phyloP scores from a whole-genome alignment of 768 basidiomycete species.

The Tylopilus rubrobrunneus region DNA sequence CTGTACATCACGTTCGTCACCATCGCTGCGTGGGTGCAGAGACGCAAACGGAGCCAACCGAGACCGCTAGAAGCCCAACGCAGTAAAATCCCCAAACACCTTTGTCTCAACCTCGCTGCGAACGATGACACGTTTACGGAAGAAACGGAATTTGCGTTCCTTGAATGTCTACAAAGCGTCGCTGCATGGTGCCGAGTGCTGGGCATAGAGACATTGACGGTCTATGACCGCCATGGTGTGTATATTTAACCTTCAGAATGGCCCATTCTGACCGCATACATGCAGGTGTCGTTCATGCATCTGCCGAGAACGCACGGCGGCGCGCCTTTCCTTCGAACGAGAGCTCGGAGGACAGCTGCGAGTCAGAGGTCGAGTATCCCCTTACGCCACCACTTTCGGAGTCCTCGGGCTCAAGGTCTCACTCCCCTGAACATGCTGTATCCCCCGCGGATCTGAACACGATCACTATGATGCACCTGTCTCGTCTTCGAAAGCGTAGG shows the following conservation, averaged over 20 bases:
- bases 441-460: conserved; percentile 11
- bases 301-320: conserved; percentile 40
- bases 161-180: conserved; percentile 50
- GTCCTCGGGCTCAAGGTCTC: conserved; percentile 58
- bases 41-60: conserved; percentile 37
- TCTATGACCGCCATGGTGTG: conserved; percentile 73
- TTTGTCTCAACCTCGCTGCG: conserved; percentile 61
- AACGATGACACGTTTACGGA: conserved; percentile 35
- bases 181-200: conserved; percentile 59
- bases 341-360: conserved; percentile 33
- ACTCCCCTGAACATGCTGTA: conserved; percentile 46
- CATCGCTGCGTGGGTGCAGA: conserved; percentile 39
- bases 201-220: conserved; percentile 61
- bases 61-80: conserved; percentile 49
- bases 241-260: conserved; percentile 1
- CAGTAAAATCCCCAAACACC: conserved; percentile 57
- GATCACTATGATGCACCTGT: conserved; percentile 18
- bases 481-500: conserved; percentile 19
- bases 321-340: conserved; percentile 30
- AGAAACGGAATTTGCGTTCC: conserved; percentile 39
- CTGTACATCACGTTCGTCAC: conserved; percentile 46
- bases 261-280: conserved; percentile 6
- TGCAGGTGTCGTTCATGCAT: conserved; percentile 40
- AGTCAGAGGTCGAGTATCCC: conserved; percentile 65
- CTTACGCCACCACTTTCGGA: conserved; percentile 78